phyloP scores from a whole-genome alignment of 148 eudicot species.

The Polygonum aviculare region DNA sequence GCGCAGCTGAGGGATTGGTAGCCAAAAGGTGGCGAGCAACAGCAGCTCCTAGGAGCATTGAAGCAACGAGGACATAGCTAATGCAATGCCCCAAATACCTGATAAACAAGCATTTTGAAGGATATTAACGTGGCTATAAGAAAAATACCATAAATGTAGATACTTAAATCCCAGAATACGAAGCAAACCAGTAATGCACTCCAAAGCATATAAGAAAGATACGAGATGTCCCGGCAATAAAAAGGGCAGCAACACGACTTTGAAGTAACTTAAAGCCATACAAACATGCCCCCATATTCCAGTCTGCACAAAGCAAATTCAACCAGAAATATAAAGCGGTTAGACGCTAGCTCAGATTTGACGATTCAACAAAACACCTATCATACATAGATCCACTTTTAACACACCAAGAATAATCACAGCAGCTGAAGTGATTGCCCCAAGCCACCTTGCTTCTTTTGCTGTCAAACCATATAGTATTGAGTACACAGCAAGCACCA shows the following conservation, averaged over 20 bases:
- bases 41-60: constrained; percentile 95
- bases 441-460: constrained; percentile 85
- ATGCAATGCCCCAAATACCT: constrained; percentile 98
- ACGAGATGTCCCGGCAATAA: constrained; percentile 91
- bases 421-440: constrained; percentile 93
- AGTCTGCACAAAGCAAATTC: constrained; percentile 38
- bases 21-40: constrained; percentile 86
- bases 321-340: background rate
- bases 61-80: constrained; percentile 92
- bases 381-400: background rate
- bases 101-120: constrained; percentile 15
- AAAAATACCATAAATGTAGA: background rate
- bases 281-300: constrained; percentile 98
- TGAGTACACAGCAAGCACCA: constrained; percentile 80
- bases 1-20: constrained; percentile 83
- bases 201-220: constrained; percentile 96
- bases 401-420: constrained; percentile 80
- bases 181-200: constrained; percentile 85
- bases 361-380: background rate
- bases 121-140: background rate
- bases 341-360: background rate
- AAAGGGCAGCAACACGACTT: constrained; percentile 75
- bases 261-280: constrained; percentile 86
- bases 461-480: constrained; percentile 89
- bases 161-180: constrained; percentile 4